Base-by-base conservation (phyloP, 352 stramenopile species). In the Phytophthora pseudosyringae region DNA sequence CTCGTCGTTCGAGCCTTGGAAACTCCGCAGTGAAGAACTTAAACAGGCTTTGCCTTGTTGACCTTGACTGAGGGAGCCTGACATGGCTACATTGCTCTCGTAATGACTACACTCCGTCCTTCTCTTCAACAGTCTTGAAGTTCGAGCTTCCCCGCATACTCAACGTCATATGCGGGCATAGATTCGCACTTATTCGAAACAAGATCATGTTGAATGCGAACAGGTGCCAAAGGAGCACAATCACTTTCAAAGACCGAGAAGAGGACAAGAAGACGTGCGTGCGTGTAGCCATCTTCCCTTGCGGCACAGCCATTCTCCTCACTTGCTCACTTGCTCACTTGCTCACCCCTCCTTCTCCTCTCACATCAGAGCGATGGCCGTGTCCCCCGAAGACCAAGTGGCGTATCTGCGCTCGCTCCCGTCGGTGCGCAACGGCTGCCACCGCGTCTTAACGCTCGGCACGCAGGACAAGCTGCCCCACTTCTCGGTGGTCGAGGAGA, bases 381-480 rank as follows among this genome's bases (percentile, higher is more conserved):
- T 57, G 5, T 57, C 66, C 18, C 40, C 65, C 35, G 32, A 58
- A 36, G 63, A 78, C 4, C 69, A 73, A 67, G 82, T 93, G 31
- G 53, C 43, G 60, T 91, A 88, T 58, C 60, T 96, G 45, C 86
- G 86, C 40, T 90, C 81, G 21, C 77, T 96, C 41, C 65, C 69
- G 41, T 93, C 81, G 9, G 80, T 96, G 28, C 84, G 86, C 33
- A 76, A 89, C 16, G 71, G 80, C 11, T 93, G 88, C 73, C 71
- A 85, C 47, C 80, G 77, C 46, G 85, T 96, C 12, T 76, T 86
- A 35, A 64, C 69, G 40, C 73, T 92, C 2, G 86, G 70, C 0
- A 55, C 73, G 1, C 52, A 76, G 5, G 73, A 90, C 69, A 62
- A 74, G 63, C 57, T 92, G 40, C 73, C 80, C 43, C 69, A 89